Conservation (phyloP, 2,329 filamentous ascomycete species). For the Polytolypa hystricis region DNA sequence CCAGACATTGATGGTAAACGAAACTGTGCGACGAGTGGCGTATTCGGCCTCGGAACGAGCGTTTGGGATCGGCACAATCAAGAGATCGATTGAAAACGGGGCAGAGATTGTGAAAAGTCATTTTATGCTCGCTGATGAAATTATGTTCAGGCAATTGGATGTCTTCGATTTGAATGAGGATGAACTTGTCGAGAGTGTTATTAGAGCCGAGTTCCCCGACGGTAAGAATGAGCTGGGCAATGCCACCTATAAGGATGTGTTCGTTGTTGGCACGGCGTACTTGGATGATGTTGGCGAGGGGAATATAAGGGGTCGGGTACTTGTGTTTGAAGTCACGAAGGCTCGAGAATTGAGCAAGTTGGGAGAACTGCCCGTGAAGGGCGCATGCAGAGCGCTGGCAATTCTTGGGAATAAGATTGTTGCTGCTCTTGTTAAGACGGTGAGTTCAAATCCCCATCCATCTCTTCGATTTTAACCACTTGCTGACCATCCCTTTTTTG, state of each 20-base stretch:
- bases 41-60: constrained; percentile 70
- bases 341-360: constrained; percentile 64
- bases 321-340: constrained; percentile 67
- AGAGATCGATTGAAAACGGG: constrained; percentile 57
- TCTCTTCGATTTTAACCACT: background rate
- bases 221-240: constrained; percentile 45
- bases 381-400: constrained; percentile 68
- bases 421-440: constrained; percentile 79
- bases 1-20: constrained; percentile 62
- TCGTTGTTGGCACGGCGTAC: constrained; percentile 83
- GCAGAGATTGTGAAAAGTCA: constrained; percentile 67
- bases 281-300: constrained; percentile 46
- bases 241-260: constrained; percentile 52
- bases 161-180: constrained; percentile 52
- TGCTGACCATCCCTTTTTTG: constrained; percentile 10
- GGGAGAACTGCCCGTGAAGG: constrained; percentile 58
- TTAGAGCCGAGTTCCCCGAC: constrained; percentile 61
- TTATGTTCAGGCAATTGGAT: constrained; percentile 70
- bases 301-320: constrained; percentile 60
- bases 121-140: constrained; percentile 85
- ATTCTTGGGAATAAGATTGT: constrained; percentile 69
- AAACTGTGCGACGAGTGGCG: constrained; percentile 76
- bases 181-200: constrained; percentile 77
- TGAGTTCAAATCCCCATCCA: constrained; percentile 29
- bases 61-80: constrained; percentile 80